phyloP scores from a whole-genome alignment of 1,284 basidiomycete species.

The Cryptococcus sp. region DNA sequence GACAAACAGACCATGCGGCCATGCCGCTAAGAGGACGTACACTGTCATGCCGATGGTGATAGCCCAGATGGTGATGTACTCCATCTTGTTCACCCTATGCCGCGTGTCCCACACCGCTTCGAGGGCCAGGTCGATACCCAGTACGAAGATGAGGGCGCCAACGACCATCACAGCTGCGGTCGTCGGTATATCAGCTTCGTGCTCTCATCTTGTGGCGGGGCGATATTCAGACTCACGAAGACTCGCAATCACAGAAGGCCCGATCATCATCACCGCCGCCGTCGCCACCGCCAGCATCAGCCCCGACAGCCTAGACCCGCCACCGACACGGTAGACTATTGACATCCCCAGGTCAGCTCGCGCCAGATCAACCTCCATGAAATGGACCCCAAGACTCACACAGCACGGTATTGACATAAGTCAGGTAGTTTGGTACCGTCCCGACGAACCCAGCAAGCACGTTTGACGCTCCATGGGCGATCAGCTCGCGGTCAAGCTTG shows the following conservation, averaged over 20 bases:
- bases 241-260: conserved; percentile 68
- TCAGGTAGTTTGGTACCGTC: conserved; percentile 59
- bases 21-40: conserved; percentile 21
- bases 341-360: conserved; percentile 1
- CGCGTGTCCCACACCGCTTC: conserved; percentile 96
- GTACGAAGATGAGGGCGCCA: conserved; percentile 87
- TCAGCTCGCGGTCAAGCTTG: conserved; percentile 87
- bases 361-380: not conserved
- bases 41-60: conserved; percentile 82
- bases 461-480: conserved; percentile 92
- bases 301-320: conserved; percentile 76
- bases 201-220: not conserved
- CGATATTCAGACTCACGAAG: conserved; percentile 63
- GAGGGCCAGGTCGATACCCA: conserved; percentile 90
- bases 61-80: conserved; percentile 56
- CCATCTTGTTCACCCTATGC: conserved; percentile 72
- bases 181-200: conserved; percentile 1
- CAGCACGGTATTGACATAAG: conserved; percentile 81
- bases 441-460: conserved; percentile 74
- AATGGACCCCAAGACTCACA: conserved; percentile 52
- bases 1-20: too few relatives aligned
- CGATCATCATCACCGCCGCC: conserved; percentile 68
- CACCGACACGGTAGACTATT: conserved; percentile 86
- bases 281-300: conserved; percentile 80
- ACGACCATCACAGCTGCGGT: conserved; percentile 77